Base-by-base conservation (phyloP, 306 rosid species). In the Begonia fuchsioides region DNA sequence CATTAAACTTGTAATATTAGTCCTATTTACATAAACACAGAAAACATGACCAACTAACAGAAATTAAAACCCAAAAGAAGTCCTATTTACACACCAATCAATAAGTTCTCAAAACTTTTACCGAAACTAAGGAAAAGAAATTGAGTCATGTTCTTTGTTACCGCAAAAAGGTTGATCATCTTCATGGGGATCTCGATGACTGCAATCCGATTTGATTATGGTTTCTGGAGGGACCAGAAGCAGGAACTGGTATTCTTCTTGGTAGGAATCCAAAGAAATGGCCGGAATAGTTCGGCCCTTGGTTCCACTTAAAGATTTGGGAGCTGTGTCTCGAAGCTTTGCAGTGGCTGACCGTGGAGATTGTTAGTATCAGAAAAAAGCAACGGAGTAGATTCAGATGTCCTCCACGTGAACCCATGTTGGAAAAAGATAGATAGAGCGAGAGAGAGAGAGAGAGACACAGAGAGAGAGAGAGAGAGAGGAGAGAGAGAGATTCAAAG, bases 171-270 rank as follows among this genome's bases (percentile, higher is more conserved):
- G 35, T 41, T 10, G 45, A 41, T 41, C 12, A 41, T 41, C 14
- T 41, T 80, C 78, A 84, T 12, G 95, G 93, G 32, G 93, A 47
- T 62, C 65, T 72, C 83, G 77, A 65, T 43, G 77, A 73, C 58
- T 57, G 72, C 20, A 83, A 62, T 54, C 95, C 96, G 62, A 88
- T 74, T 44, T 58, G 82, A 50, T 88, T 88, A 66, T 88, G 96
- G 50, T 81, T 83, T 75, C 83, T 81, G 12, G 96, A 88, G 59
- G 96, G 96, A 39, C 93, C 87, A 2, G 96, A 88, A 50, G 68
- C 72, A 0, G 96, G 96, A 44, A 81, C 68, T 0, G 78, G 96
- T 9, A 71, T 43, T 56, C 96, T 68, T 72, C 62, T 83, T 0
- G 96, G 95, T 57, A 88, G 81, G 76, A 69, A 88, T 3, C 87